Evolutionary conservation across 2,329 filamentous ascomycete genomes (phyloP).

Genomic region (Chaetomiaceae sp.): DNA sequence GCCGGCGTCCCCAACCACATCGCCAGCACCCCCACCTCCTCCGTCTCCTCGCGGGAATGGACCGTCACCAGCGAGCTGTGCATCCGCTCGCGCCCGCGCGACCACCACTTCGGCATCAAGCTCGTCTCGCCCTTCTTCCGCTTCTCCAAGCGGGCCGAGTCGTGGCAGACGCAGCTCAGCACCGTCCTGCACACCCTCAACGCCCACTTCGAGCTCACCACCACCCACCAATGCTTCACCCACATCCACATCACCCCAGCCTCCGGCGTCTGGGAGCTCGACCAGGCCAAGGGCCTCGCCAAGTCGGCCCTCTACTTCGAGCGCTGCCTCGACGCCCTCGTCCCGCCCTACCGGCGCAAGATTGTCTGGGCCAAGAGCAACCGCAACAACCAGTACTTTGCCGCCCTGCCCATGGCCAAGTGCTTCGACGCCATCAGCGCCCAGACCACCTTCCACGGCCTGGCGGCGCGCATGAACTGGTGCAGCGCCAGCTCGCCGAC

Average conservation of each 20-base stretch:
- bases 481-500: conserved; percentile 21
- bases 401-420: conserved; percentile 9
- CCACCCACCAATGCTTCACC: conserved; percentile 25
- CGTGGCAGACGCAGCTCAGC: conserved; percentile 16
- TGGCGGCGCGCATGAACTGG: conserved; percentile 24
- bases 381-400: conserved; percentile 24
- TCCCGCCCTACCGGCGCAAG: conserved; percentile 23
- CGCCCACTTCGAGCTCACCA: conserved; percentile 24
- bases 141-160: conserved; percentile 18
- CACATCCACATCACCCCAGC: conserved; percentile 23
- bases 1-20: conserved; percentile 19
- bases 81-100: conserved; percentile 18
- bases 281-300: conserved; percentile 22
- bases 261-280: conserved; percentile 20
- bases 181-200: conserved; percentile 16
- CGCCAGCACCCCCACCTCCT: background rate
- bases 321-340: conserved; percentile 25
- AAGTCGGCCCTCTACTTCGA: conserved; percentile 26
- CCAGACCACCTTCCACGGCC: conserved; percentile 7
- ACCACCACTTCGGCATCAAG: conserved; percentile 26
- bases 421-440: conserved; percentile 19
- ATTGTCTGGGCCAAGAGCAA: conserved; percentile 26
- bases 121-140: conserved; percentile 24
- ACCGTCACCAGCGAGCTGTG: conserved; percentile 20
- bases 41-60: conserved; percentile 19